Conservation (phyloP, 164 flowering plant species). For the Santalum album region DNA sequence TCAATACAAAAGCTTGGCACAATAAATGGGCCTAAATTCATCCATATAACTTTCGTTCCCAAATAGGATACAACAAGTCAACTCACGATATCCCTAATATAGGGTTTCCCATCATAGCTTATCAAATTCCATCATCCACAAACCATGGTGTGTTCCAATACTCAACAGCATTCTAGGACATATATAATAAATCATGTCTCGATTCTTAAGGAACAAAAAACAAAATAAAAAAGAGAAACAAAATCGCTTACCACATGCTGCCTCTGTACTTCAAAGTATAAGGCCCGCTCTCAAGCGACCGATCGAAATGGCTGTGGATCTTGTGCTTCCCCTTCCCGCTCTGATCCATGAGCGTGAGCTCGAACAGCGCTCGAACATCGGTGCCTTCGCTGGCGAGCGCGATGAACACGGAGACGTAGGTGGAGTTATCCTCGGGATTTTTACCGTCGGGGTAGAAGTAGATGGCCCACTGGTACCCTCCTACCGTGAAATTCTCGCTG, state of each 20-base stretch:
- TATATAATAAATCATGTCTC: no score
- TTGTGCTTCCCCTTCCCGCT: constrained; percentile 38
- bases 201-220: no score
- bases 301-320: constrained; percentile 45
- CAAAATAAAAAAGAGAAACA: no score
- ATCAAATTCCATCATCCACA: no score
- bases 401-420: constrained; percentile 34
- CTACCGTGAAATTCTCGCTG: constrained; percentile 5
- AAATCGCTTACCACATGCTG: constrained; percentile 47
- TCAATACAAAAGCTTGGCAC: no score
- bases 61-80: no score
- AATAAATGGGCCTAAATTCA: no score
- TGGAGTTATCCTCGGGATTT: constrained; percentile 6
- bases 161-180: no score
- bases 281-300: constrained; percentile 42
- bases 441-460: constrained; percentile 6
- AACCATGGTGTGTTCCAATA: no score
- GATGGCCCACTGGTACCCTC: constrained; percentile 6
- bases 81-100: no score
- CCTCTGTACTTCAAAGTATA: constrained; percentile 45
- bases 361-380: constrained; percentile 42
- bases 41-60: no score
- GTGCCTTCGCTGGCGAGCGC: constrained; percentile 48
- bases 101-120: no score
- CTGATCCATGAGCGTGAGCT: constrained; percentile 35